Percentiles rank a stretch among this genome's conserved stretches.
Conservation (phyloP, 805 yeast species). For the Tetrapisispora iriomotensis region DNA sequence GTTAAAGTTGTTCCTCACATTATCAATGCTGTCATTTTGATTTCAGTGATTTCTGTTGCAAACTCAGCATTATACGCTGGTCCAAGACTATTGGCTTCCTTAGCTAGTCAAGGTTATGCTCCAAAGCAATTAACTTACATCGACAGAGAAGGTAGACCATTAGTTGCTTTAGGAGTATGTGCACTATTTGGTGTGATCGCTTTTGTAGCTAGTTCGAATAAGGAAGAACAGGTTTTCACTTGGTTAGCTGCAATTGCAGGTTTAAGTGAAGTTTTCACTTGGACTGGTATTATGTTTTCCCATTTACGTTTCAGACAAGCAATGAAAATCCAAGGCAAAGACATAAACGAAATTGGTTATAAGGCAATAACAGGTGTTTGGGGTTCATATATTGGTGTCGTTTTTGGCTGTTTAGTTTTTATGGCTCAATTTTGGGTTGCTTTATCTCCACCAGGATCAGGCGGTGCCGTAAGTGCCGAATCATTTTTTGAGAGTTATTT, state of each 20-base stretch:
- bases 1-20: constrained; percentile 58
- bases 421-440: constrained; percentile 59
- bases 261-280: constrained; percentile 47
- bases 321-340: constrained; percentile 39
- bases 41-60: constrained; percentile 68
- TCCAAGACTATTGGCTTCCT: constrained; percentile 57
- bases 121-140: constrained; percentile 45
- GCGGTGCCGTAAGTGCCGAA: constrained; percentile 29
- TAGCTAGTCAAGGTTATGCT: constrained; percentile 62
- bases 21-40: constrained; percentile 63
- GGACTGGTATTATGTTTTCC: constrained; percentile 44
- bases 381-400: constrained; percentile 44
- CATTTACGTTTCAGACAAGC: constrained; percentile 50
- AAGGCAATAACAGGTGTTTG: constrained; percentile 38
- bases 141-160: constrained; percentile 52
- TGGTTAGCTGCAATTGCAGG: constrained; percentile 56
- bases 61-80: constrained; percentile 68
- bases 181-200: constrained; percentile 47
- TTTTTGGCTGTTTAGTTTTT: constrained; percentile 39
- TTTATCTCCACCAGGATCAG: constrained; percentile 41
- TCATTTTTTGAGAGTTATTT: constrained; percentile 45
- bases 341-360: constrained; percentile 40
- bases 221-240: constrained; percentile 44
- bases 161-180: constrained; percentile 42
- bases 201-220: constrained; percentile 45